Base-by-base conservation (phyloP, 805 yeast species). In the Ogataea minuta region DNA sequence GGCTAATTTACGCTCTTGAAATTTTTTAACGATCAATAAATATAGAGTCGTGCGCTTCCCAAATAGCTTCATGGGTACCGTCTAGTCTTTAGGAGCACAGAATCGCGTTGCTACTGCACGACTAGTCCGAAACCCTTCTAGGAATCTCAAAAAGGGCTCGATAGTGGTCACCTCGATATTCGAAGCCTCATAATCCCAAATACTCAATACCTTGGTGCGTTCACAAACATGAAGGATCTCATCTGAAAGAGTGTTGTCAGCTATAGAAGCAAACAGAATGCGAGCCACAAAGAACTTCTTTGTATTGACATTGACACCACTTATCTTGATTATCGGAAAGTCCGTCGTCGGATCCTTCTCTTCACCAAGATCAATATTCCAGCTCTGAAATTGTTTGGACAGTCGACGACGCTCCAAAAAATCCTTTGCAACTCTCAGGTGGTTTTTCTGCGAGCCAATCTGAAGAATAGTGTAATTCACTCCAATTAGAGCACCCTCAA, bases 401-500 rank as follows among this genome's bases (percentile, higher is more conserved):
- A 8, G 6, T 13, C 33, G 23, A 11, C 31, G 41, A 6, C 8
- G 17, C 11, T 21, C 20, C 20, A 44, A 21, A 35, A 24, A 32
- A n/a, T 37, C 43, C 20, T 25, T 14, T 6, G 34, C 23, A 23
- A 29, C 21, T 9, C 26, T 23, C 19, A 40, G 23, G 11, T 20
- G 28, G 16, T 15, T 26, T 12, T 9, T 26, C 9, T 24, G 13
- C 9, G 35, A 26, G 9, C 26, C 21, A 10, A 43, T 23, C 20
- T 33, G 32, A 5, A 41, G 12, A 11, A 48, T 35, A 11, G 41
- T 28, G 17, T 17, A 40, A 21, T 47, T 44, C 6, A 44, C 21
- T 4, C 50, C 53, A 11, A 33, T 5, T 17, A 46, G 23, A 2
- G 48, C 37, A 7, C 31, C 41, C 15, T 46, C 49, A 17, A 40